Conservation (phyloP, 2,329 filamentous ascomycete species). For the Dactylonectria macrodidyma region DNA sequence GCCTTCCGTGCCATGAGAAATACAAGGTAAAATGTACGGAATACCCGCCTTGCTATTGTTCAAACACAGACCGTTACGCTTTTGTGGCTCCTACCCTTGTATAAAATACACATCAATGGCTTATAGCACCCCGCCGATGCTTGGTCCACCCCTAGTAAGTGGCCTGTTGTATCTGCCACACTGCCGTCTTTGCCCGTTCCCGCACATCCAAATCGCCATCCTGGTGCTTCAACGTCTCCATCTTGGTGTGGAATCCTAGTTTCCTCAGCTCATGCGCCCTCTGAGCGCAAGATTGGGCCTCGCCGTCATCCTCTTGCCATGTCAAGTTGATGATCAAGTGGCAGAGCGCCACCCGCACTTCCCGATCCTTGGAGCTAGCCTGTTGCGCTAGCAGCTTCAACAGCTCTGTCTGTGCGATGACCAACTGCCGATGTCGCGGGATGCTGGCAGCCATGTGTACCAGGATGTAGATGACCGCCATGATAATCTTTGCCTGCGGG, state of each 20-base stretch:
- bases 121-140: not conserved
- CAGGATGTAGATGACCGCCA: constrained; percentile 84
- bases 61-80: constrained; percentile 5
- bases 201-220: constrained; percentile 87
- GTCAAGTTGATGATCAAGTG: constrained; percentile 90
- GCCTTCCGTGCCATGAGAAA: not conserved
- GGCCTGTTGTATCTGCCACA: constrained; percentile 76
- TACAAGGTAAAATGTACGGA: constrained; percentile 2
- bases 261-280: constrained; percentile 79
- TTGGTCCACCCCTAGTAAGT: constrained; percentile 37
- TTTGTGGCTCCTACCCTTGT: constrained; percentile 3
- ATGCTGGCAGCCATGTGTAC: constrained; percentile 90
- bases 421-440: constrained; percentile 81
- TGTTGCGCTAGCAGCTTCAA: constrained; percentile 81
- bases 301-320: constrained; percentile 82
- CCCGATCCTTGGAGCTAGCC: constrained; percentile 79
- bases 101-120: constrained; percentile 1
- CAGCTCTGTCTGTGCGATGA: constrained; percentile 83
- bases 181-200: constrained; percentile 85
- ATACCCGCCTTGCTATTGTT: not conserved
- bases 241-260: constrained; percentile 78
- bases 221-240: constrained; percentile 72
- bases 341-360: constrained; percentile 84
- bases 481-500: constrained; percentile 79
- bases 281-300: constrained; percentile 75